Evolutionary conservation across 2,329 filamentous ascomycete genomes (phyloP).

Genomic region (Ceratocystis variospora): DNA sequence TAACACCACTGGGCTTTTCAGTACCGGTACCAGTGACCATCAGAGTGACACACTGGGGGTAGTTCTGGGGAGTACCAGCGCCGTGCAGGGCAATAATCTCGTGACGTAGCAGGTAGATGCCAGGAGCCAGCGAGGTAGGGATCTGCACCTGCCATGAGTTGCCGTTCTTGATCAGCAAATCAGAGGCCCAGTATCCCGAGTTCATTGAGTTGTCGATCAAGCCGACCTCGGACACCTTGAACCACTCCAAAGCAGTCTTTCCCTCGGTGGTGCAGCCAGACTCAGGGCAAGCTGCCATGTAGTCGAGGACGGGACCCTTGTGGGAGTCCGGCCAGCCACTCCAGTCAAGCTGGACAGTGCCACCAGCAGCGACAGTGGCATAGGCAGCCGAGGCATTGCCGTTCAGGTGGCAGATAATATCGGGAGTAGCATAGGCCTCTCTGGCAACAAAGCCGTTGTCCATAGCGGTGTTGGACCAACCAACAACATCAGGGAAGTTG

Average conservation of each 20-base stretch:
- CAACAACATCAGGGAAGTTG: constrained; percentile 23
- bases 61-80: constrained; percentile 34
- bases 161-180: constrained; percentile 36
- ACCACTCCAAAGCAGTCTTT: constrained; percentile 39
- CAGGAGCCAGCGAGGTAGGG: constrained; percentile 33
- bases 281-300: constrained; percentile 41
- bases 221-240: constrained; percentile 46
- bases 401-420: constrained; percentile 37
- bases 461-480: constrained; percentile 27
- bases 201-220: constrained; percentile 31
- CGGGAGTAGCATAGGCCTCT: constrained; percentile 27
- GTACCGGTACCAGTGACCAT: constrained; percentile 32
- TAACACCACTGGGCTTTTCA: constrained; percentile 23
- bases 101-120: constrained; percentile 42
- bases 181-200: constrained; percentile 41
- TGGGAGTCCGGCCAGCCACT: constrained; percentile 51
- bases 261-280: constrained; percentile 40
- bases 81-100: constrained; percentile 44
- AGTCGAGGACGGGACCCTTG: constrained; percentile 47
- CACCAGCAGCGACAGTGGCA: constrained; percentile 42
- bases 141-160: constrained; percentile 35
- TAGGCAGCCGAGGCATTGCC: constrained; percentile 30
- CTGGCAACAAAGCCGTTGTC: constrained; percentile 36
- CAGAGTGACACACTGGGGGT: constrained; percentile 40
- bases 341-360: constrained; percentile 46